Evolutionary conservation across 2,329 filamentous ascomycete genomes (phyloP), one percentile per base, ranked within the genome.

Genomic region (Aspergillus sp.): DNA sequence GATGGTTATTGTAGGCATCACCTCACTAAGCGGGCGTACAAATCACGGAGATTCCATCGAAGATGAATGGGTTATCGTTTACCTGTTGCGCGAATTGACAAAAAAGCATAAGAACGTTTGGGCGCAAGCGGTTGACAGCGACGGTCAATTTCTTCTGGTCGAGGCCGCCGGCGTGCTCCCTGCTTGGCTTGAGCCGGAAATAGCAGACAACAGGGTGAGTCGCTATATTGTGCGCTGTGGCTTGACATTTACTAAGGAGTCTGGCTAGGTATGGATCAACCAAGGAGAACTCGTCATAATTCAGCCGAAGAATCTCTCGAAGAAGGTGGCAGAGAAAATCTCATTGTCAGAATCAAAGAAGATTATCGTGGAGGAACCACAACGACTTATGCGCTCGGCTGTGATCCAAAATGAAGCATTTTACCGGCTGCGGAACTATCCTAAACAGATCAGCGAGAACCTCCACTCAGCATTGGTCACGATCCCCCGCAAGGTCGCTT

Each of bases 1-100:
- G 20, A n/a, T 22, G 10, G 43, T 48, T 39, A 10, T 39, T 19
- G 25, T 54, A 76, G 74, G 72, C 2, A 62, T 68, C 43, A 75
- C 72, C 57, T 83, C 84, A 53, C 77, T 98, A 5, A 79, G 82
- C 53, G 91, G 91, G 17, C 75, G 77, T 45, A 93, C 89, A 1
- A 87, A 91, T 64, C 97, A 90, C 60, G 90, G 91, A 7, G 94
- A 98, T 68, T 93, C 90, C 0, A 84, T 97, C 3, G 91, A 95
- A 61, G 93, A 98, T 60, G 94, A 98, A 72, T 98, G 93, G 94
- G 79, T 97, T 5, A 84, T 97, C 50, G 90, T 97, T 17, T 95
- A 90, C 69, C 73, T 97, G 4, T 75, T 98, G 25, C 82, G 87
- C 41, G 85, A 95, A 68, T 72, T 97, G 57, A 90, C 85, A 57